Evolutionary conservation across 2,329 filamentous ascomycete species (phyloP), one percentile per base, ranked within the genome.

Genomic region (Orbilia brochopaga): DNA sequence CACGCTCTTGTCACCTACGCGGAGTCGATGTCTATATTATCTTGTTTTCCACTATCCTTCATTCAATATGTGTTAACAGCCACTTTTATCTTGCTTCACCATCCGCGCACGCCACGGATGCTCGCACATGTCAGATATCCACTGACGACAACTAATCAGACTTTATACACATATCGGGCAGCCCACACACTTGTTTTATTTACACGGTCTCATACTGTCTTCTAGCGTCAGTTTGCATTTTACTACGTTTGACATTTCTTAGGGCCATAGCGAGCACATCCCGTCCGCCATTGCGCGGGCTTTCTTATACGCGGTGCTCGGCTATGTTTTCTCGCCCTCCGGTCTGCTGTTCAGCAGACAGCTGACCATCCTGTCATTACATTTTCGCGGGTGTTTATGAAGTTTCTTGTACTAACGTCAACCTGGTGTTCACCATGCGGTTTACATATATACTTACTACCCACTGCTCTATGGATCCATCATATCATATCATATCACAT

Each of bases 301-400:
- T 42, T 23, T 2, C 19, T 7, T 27, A 7, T 21, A 24, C 59
- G 66, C 63, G 59, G 57, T 51, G 58, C 59, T 40, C 27, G 27
- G 66, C 66, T 70, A 70, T 70, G 66, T 70, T 70, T 70, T 70
- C 66, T 70, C 66, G 66, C 66, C 66, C 66, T 70, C 50, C 46
- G 59, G 66, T 46, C 51, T 42, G 46, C 21, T 42, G 37, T 15
- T 17, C n/a, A 42, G 2, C 11, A 4, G 5, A 42, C 37, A 42
- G 13, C 13, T 4, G 37, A 17, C 37, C 37, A 17, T 42, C 37
- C 37, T 17, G 13, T 42, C 37, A 42, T 42, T 42, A 42, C 37
- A 13, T 15, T 13, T 42, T 13, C n/a, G 2, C 11, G 13, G 11
- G 13, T 15, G n/a, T 4, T 17, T 17, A 6, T 42, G 11, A 17